Base-by-base conservation (phyloP, 1,139 yeast genomes). In the Oligophagozyma castellii region DNA sequence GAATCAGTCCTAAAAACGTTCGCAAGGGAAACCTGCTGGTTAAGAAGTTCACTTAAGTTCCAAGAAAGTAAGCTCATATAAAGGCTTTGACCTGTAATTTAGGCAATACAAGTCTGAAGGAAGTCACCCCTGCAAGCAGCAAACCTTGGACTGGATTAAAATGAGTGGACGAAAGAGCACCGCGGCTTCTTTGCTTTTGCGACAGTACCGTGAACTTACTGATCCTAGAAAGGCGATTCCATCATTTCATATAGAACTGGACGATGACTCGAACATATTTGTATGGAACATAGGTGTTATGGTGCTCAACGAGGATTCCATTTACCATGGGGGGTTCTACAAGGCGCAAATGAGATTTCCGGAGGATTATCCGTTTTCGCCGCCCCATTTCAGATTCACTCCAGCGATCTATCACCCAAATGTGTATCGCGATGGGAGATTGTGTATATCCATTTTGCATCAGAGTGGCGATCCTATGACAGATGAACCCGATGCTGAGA, bases 321-420 rank as follows among this genome's bases (percentile, higher is more conserved):
- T 80, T 46, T 86, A 81, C 59, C 84, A 86, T 48, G 95, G 95
- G 27, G 96, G 95, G n/a, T 86, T 80, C 55, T 79, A 86, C 59
- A 80, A 75, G 53, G 95, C 94, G 15, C 93, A 81, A 54, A 81
- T 86, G 93, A 65, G 78, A 43, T 86, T 86, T 58, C 96, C 96
- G 3, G 61, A 66, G 21, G 95, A 84, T 55, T 86, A 76, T 58
- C 96, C 96, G 2, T 86, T 71, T 53, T 63, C 80, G 12, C 96
- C 96, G 16, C 96, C 96, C 29, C 72, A 77, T 27, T 86, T 84
- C 59, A 65, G 92, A 46, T 86, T 86, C 62, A 76, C 92, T n/a
- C 95, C 95, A 10, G 79, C 94, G 32, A 80, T 86, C 43, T 84
- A 75, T 59, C 96, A 86, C 49, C 96, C 96, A 16, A 86, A 86